Percentiles rank a stretch among this genome's conserved stretches.
These are phyloP conservation scores for Tephrocybe sp. DNA, from an alignment of 768 basidiomycete genomes.

Conservation along the genomic window DNA sequence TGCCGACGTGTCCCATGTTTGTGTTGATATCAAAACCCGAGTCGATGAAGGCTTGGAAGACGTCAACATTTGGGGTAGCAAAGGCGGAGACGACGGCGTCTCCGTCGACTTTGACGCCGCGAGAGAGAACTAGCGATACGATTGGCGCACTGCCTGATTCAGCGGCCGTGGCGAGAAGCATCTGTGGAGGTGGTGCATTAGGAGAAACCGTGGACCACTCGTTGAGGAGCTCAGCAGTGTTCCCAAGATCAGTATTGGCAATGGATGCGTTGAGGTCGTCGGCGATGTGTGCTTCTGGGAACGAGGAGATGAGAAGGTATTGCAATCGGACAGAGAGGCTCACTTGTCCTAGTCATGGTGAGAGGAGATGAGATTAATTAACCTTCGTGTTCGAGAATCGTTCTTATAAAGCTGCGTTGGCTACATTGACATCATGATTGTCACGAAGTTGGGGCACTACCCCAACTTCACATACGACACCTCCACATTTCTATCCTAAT, in stretches of 20 bases:
- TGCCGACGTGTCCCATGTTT: constrained; percentile 11
- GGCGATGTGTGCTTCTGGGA: not conserved
- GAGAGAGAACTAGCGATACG: constrained; percentile 8
- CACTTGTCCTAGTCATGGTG: constrained; percentile 5
- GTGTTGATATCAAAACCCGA: constrained; percentile 13
- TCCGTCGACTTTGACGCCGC: constrained; percentile 4
- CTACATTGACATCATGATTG: too few species aligned
- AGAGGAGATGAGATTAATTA: not conserved
- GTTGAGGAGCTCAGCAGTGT: not conserved
- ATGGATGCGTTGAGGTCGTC: constrained; percentile 3
- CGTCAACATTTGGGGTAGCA: not conserved
- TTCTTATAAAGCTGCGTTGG: too few species aligned
- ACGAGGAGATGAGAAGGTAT: not conserved
- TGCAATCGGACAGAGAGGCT: not conserved
- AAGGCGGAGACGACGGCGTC: constrained; percentile 9
- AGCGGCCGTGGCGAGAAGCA: constrained; percentile 4
- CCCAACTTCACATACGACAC: too few species aligned
- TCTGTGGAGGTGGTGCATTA: not conserved
- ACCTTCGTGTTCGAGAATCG: too few species aligned
- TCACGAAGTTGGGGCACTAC: too few species aligned
- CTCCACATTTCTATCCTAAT: too few species aligned
- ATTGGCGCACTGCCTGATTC: constrained; percentile 4
- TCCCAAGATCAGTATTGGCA: not conserved
- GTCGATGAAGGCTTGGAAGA: constrained; percentile 12
- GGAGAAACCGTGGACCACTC: constrained; percentile 3